Base-by-base conservation (phyloP, 345 rosid genomes). In the Populus pruinosa region DNA sequence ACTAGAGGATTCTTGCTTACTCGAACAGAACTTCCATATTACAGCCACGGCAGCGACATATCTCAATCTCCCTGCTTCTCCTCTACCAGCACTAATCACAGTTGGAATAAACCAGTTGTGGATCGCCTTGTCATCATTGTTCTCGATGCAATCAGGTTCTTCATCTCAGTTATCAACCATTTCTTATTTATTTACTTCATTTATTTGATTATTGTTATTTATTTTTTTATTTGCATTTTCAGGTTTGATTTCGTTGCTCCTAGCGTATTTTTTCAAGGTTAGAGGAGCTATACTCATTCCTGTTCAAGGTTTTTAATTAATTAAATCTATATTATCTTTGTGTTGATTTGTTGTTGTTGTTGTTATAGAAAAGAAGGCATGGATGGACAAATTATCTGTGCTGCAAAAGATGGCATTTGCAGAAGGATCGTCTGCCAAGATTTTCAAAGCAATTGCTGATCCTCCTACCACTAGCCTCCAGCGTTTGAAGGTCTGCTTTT, bases 391-490 rank as follows among this genome's bases (percentile, higher is more conserved):
- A 73, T 82, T 95, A 16, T 79, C 73, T 62, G 86, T 93, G 44
- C 82, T 95, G 74, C 97, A 92, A 82, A 90, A 85, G 79, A 68
- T 89, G 79, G 97, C 98, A 12, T 87, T 77, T 78, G 71, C 59
- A 27, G 70, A 89, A 66, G 83, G 89, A 23, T 87, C 94, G 1
- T 87, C 97, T 44, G 90, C 97, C 55, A 91, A 82, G 85, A 90
- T 95, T 68, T 95, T 93, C 84, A 93, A 92, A 83, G 98, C 98
- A 64, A 88, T 93, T 79, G 96, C 98, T n/a, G 97, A 95, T 79
- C 99, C 99, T 76, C 98, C 99, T 29, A 95, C 99, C 1, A 95
- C 99, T 10, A 95, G 96, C 81, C 87, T 93, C 78, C 99, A 93
- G 80, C 91, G 99, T 71, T 84, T 95, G 81, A 95, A 93, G 93